Base-by-base conservation (phyloP, 2,329 filamentous ascomycete genomes). In the Fusarium agapanthi region DNA sequence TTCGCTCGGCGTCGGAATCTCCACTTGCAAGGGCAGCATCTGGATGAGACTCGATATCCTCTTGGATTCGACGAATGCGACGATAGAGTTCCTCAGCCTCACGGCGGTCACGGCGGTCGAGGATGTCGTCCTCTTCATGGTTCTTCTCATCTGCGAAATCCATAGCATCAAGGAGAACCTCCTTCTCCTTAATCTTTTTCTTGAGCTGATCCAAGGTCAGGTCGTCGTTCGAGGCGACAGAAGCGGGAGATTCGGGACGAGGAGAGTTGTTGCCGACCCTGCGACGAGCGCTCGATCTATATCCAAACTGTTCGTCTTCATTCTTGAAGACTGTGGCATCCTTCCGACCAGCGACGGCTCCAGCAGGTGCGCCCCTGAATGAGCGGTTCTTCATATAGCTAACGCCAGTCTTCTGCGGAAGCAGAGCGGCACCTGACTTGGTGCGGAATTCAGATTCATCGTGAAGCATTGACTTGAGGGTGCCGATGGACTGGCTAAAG, bases 281-380 rank as follows among this genome's bases (percentile, higher is more conserved):
- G 72, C 95, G 93, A 72, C 96, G 93, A 60, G 96, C 96, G 81
- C 95, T 98, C 18, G 96, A 98, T 76, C 92, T 92, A 79, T 99
- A 99, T 10, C 94, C 95, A 77, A 97, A 89, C 67, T 95, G 92
- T 75, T 97, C 94, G 77, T 97, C 95, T 74, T 98, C 96, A 80
- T 98, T 98, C 79, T 97, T 95, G 83, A 95, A 99, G 7, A 98
- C 93, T 0, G 96, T 99, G 6, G 93, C 96, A 83, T 99, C 96
- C 81, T 98, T 98, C 54, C 95, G 92, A 41, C 88, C 89, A 48
- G 84, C 84, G 48, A 86, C 86, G 54, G 87, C 83, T 5, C 88
- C 88, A 40, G 87, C 87, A 34, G 87, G 87, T 30, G 86, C 86
- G 22, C 90, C 89, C 64, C 91, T 90, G 86, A 99, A 97, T 1